Evolutionary conservation across 2,329 filamentous ascomycete species (phyloP).

Genomic region (Corynespora cassiicola): DNA sequence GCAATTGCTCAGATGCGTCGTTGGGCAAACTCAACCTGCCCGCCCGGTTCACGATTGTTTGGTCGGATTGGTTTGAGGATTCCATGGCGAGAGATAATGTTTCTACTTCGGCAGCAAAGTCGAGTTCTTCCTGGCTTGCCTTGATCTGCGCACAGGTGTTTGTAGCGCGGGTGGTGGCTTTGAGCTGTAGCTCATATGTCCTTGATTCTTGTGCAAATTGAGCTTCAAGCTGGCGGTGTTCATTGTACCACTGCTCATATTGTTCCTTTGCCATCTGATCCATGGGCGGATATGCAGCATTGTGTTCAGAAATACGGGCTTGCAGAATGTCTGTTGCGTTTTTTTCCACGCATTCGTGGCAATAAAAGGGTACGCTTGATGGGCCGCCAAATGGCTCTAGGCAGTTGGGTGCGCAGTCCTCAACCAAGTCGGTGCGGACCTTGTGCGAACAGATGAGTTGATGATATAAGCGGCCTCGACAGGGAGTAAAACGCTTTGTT

Average conservation of each 20-base stretch:
- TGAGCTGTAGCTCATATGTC: constrained; percentile 33
- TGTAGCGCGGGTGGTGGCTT: constrained; percentile 29
- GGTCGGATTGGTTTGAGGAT: constrained; percentile 26
- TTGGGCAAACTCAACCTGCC: constrained; percentile 31
- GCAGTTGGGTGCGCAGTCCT: constrained; percentile 43
- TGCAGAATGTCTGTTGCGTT: constrained; percentile 36
- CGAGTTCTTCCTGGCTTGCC: constrained; percentile 36
- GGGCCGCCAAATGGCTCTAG: constrained; percentile 32
- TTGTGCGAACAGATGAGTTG: constrained; percentile 44
- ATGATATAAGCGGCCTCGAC: constrained; percentile 43
- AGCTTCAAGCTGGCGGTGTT: constrained; percentile 34
- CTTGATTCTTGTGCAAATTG: constrained; percentile 32
- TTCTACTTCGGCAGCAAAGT: constrained; percentile 38
- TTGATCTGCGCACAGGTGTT: constrained; percentile 38
- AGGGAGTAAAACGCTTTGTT: constrained; percentile 38
- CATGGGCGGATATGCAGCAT: constrained; percentile 32
- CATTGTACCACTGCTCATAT: constrained; percentile 39
- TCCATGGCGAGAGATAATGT: constrained; percentile 37
- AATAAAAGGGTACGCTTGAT: constrained; percentile 31
- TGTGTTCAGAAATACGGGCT: constrained; percentile 32
- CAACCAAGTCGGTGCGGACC: constrained; percentile 42
- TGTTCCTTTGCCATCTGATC: constrained; percentile 38
- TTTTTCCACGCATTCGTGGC: constrained; percentile 39
- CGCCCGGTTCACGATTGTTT: too few relatives aligned
- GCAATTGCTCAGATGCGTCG: constrained; percentile 42